phyloP scores from a whole-genome alignment of 257 asterid species.

The Forsythia viridissima region DNA sequence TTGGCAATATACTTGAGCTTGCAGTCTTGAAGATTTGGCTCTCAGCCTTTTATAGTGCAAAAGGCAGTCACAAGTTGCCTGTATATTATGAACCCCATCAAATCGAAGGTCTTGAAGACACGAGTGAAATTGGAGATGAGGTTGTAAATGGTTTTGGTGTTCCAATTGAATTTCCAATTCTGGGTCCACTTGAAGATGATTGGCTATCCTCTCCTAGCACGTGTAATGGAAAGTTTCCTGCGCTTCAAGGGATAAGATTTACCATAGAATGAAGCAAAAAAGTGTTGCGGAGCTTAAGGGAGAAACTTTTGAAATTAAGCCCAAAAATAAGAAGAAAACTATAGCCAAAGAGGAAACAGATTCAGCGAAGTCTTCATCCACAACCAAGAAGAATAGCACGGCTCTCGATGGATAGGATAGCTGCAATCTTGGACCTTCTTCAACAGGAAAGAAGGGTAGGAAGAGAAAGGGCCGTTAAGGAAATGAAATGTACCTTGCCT shows the following conservation, averaged over 20 bases:
- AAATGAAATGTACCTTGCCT: no score
- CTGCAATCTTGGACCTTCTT: no score
- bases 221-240: constrained; percentile 11
- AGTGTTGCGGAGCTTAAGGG: constrained; percentile 65
- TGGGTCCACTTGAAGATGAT: constrained; percentile 51
- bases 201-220: constrained; percentile 27
- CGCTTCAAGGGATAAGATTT: constrained; percentile 27
- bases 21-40: constrained; percentile 52
- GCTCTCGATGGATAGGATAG: no score
- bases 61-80: constrained; percentile 36
- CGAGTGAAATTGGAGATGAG: not conserved
- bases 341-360: constrained; percentile 21
- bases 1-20: constrained; percentile 41
- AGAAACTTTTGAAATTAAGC: constrained; percentile 19
- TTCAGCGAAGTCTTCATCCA: constrained; percentile 19
- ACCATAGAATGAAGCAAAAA: constrained; percentile 51
- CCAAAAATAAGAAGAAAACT: constrained; percentile 29
- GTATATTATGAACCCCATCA: constrained; percentile 32
- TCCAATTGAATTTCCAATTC: constrained; percentile 38
- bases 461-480: no score
- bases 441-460: no score
- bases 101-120: constrained; percentile 73
- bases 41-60: constrained; percentile 47
- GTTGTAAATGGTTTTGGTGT: constrained; percentile 26
- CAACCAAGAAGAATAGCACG: constrained; percentile 30